Conservation (phyloP, 805 yeast species). For the Candida yuanshanica region DNA sequence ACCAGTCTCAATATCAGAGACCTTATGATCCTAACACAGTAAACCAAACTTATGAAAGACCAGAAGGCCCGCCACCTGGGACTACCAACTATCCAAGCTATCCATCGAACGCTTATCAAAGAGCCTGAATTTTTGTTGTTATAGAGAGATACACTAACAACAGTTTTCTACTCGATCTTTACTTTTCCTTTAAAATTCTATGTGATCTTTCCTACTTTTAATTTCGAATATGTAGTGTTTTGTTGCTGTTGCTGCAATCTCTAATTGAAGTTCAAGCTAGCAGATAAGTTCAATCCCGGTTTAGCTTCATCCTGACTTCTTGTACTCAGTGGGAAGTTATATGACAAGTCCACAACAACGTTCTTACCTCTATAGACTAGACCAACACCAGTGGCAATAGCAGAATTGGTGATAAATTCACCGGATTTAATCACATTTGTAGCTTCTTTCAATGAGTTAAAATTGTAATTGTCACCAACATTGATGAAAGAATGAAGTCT, state of each 20-base stretch:
- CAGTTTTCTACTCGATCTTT: too few species aligned
- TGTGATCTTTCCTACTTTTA: background rate
- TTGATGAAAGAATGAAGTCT: constrained; percentile 56
- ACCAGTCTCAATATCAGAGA: background rate
- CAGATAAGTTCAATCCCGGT: constrained; percentile 53
- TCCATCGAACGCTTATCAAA: constrained; percentile 4
- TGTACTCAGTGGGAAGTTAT: constrained; percentile 47
- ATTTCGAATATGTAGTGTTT: background rate
- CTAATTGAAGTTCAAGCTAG: constrained; percentile 36
- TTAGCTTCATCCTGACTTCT: constrained; percentile 38
- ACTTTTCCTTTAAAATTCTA: background rate
- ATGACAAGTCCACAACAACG: constrained; percentile 50
- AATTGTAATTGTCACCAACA: constrained; percentile 45
- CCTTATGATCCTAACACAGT: background rate
- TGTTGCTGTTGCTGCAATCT: too few species aligned
- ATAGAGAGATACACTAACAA: too few species aligned
- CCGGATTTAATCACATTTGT: constrained; percentile 15
- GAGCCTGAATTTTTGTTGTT: too few species aligned
- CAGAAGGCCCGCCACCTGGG: constrained; percentile 7
- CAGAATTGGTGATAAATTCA: constrained; percentile 27
- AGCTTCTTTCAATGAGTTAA: constrained; percentile 13
- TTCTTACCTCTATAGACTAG: constrained; percentile 45
- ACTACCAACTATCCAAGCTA: constrained; percentile 3
- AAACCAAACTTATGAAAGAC: constrained; percentile 7
- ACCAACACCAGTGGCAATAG: constrained; percentile 47